These are phyloP conservation scores for Solanum hybrid DNA, from an alignment of 305 asterid species.

Conservation along the genomic window DNA sequence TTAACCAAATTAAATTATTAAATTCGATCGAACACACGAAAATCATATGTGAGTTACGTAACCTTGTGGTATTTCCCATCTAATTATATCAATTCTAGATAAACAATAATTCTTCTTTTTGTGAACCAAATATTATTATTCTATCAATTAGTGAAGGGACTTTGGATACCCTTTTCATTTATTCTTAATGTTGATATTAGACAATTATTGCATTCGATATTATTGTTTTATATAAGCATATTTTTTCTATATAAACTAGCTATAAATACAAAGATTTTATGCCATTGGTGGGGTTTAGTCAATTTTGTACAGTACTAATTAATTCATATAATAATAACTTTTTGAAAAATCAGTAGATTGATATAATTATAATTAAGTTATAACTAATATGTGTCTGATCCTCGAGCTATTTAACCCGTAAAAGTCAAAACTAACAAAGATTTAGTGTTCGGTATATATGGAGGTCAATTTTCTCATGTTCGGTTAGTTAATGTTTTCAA, in stretches of 20 bases:
- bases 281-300: neutral
- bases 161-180: neutral
- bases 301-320: neutral
- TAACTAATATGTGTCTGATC: too few relatives aligned
- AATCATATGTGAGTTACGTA: neutral
- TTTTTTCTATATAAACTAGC: neutral
- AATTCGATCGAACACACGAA: neutral
- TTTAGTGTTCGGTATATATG: too few relatives aligned
- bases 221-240: neutral
- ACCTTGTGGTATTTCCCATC: neutral
- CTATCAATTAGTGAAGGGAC: neutral
- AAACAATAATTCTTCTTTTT: neutral
- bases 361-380: too few relatives aligned
- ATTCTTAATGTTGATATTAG: neutral
- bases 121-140: neutral
- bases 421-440: too few relatives aligned
- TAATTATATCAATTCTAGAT: neutral
- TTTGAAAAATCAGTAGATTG: too few relatives aligned
- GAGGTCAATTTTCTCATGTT: too few relatives aligned
- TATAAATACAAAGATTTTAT: neutral
- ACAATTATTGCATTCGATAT: neutral
- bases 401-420: too few relatives aligned
- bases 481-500: rapidly evolving
- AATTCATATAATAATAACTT: neutral
- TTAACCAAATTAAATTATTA: neutral